Evolutionary conservation across 2,329 filamentous ascomycete species (phyloP).

Genomic region (Paecilomyces variotii): DNA sequence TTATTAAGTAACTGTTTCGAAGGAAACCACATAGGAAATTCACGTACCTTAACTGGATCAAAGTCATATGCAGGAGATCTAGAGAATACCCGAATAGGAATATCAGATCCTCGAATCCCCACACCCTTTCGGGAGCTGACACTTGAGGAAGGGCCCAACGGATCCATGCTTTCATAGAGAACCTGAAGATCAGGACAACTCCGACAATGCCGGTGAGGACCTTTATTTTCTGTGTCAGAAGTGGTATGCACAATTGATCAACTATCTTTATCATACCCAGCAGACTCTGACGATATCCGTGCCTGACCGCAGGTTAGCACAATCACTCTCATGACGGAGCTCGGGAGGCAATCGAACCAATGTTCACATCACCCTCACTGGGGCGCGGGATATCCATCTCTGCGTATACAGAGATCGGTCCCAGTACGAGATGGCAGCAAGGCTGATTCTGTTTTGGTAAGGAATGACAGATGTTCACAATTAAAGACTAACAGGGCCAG

Average conservation of each 20-base stretch:
- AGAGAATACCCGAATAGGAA: constrained; percentile 21
- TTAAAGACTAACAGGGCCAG: not conserved
- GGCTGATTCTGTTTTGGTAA: not conserved
- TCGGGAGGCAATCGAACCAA: constrained; percentile 4
- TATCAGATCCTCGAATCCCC: constrained; percentile 27
- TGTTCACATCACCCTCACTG: constrained; percentile 10
- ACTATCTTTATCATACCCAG: constrained; percentile 2
- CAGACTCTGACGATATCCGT: constrained; percentile 6
- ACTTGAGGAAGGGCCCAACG: constrained; percentile 24
- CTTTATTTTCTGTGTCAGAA: constrained; percentile 2
- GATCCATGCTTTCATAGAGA: constrained; percentile 21
- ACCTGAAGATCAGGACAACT: constrained; percentile 10
- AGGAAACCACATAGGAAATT: not conserved
- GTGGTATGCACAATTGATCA: not conserved
- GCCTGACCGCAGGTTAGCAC: constrained; percentile 2
- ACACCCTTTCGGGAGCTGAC: constrained; percentile 22
- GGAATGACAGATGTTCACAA: not conserved
- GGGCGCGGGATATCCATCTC: constrained; percentile 12
- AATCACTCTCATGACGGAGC: not conserved
- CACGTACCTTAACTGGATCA: constrained; percentile 24
- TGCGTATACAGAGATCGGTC: not conserved
- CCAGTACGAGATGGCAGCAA: not conserved
- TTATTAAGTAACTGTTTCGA: not conserved
- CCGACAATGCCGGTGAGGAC: constrained; percentile 11
- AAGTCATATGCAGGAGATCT: constrained; percentile 23